A percentile compares a stretch with the other conserved stretches of the same genome.
Evolutionary conservation across 2,329 filamentous ascomycete species (phyloP).

Genomic region (Stagonosporopsis tanaceti): DNA sequence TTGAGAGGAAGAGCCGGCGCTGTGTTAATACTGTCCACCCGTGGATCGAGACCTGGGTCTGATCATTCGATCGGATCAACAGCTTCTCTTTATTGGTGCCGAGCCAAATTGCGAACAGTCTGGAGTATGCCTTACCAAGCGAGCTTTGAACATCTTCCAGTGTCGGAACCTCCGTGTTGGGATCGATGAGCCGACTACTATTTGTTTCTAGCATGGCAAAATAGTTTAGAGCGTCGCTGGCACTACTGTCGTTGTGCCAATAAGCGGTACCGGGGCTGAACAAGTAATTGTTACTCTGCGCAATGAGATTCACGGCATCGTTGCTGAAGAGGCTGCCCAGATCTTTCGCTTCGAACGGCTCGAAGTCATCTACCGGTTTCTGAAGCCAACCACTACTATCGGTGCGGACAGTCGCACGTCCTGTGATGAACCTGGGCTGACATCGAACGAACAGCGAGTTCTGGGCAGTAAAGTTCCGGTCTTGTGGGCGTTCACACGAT

Average conservation of each 20-base stretch:
- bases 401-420: constrained; percentile 47
- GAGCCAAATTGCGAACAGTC: constrained; percentile 56
- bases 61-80: constrained; percentile 36
- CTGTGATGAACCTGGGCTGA: constrained; percentile 41
- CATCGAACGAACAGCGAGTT: constrained; percentile 49
- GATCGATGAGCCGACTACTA: constrained; percentile 47
- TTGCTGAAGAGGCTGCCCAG: constrained; percentile 31
- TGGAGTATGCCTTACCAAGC: constrained; percentile 44
- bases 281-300: constrained; percentile 34
- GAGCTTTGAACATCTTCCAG: constrained; percentile 32
- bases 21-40: constrained; percentile 31
- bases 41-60: background rate
- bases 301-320: constrained; percentile 32
- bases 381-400: constrained; percentile 43
- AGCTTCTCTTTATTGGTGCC: constrained; percentile 52
- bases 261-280: constrained; percentile 12
- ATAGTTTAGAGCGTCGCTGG: constrained; percentile 58
- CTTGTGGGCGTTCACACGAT: constrained; percentile 14
- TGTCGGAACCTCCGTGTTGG: constrained; percentile 43
- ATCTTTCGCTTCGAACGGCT: background rate
- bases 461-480: background rate
- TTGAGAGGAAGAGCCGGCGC: constrained; percentile 60
- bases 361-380: background rate
- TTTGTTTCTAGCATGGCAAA: constrained; percentile 50
- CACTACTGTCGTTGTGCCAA: constrained; percentile 60